These are phyloP conservation scores for Xylona heveae DNA, from an alignment of 495 filamentous ascomycete species.

Conservation along the genomic window DNA sequence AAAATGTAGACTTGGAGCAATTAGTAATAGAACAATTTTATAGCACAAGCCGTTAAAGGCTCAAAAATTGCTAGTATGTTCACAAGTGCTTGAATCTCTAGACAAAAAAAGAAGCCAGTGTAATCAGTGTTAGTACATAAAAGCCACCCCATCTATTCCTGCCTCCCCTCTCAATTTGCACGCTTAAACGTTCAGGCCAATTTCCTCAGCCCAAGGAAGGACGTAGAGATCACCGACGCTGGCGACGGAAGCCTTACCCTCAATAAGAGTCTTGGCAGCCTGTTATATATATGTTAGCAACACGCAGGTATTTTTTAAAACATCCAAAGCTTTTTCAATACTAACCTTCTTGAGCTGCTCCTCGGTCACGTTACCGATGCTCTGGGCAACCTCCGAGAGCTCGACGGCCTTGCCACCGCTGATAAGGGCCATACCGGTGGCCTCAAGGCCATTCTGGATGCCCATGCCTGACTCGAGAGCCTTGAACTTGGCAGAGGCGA, in stretches of 20 bases:
- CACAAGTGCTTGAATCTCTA: not conserved
- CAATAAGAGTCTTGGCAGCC: constrained; percentile 68
- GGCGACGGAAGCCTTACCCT: constrained; percentile 71
- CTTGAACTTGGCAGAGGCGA: constrained; percentile 82
- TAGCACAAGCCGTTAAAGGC: too few relatives aligned
- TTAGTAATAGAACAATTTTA: too few relatives aligned
- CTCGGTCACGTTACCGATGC: constrained; percentile 56
- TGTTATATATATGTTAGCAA: constrained; percentile 17
- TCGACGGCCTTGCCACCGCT: constrained; percentile 69
- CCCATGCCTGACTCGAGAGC: constrained; percentile 69
- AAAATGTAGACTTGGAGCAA: too few relatives aligned
- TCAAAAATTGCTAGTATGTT: not conserved
- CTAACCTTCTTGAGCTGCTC: constrained; percentile 76
- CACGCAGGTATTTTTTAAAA: not conserved
- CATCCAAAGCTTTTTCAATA: constrained; percentile 13
- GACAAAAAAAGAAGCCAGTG: constrained; percentile 2
- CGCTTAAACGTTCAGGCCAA: constrained; percentile 83
- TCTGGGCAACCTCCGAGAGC: constrained; percentile 60
- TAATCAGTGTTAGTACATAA: constrained; percentile 3
- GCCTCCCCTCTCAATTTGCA: too few relatives aligned
- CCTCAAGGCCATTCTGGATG: constrained; percentile 40
- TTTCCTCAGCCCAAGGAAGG: constrained; percentile 80
- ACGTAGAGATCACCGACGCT: constrained; percentile 73
- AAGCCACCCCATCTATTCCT: constrained; percentile 3
- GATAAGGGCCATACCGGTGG: constrained; percentile 57